Evolutionary conservation across 345 rosid genomes (phyloP), one percentile per base, ranked within the genome.

Genomic region (Barbarea vulgaris): DNA sequence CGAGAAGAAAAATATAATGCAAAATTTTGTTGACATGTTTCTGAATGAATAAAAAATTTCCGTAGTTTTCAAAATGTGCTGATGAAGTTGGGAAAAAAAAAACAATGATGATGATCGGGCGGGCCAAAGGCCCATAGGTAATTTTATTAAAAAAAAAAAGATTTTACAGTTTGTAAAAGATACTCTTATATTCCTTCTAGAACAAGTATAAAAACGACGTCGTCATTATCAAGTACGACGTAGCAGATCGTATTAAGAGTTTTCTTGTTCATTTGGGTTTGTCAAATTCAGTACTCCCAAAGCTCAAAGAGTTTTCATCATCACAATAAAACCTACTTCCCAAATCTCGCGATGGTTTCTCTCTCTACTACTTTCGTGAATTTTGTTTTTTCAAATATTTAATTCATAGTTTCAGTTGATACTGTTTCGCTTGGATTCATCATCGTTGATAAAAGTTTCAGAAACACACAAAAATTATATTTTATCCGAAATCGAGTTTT

Each of bases 301-400:
- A 34, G 52, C 69, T 50, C 13, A 11, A 18, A 46, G 17, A 62
- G 51, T 48, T 60, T 48, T 60, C 18, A 72, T 72, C 69, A 51
- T 72, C 61, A 61, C 52, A 37, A 15, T 42, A 50, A 71, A 71
- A 48, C 51, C 33, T 37, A 72, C 53, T 74, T 41, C 67, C 30
- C 17, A 24, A 51, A 30, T 42, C 50, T 31, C 41, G 10, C 41
- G 0, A 77, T 55, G 70, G 47, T 25, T 51, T 50, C 53, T 58
- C 42, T 59, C 44, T 50, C 44, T 19, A n/a, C 13, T 21, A n/a
- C 13, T 36, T 33, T 31, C 30, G 5, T 69, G 11, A 54, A 41
- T 76, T 76, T 53, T 22, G 22, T 21, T 17, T 24, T 14, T 27
- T 18, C 36, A 19, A 13, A 18, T 50, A 30, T 13, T 19, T 37